Evolutionary conservation across 192 early-diverging fungal genomes (phyloP), one percentile per base, ranked within the genome.

Genomic region (Coemansia sp.): DNA sequence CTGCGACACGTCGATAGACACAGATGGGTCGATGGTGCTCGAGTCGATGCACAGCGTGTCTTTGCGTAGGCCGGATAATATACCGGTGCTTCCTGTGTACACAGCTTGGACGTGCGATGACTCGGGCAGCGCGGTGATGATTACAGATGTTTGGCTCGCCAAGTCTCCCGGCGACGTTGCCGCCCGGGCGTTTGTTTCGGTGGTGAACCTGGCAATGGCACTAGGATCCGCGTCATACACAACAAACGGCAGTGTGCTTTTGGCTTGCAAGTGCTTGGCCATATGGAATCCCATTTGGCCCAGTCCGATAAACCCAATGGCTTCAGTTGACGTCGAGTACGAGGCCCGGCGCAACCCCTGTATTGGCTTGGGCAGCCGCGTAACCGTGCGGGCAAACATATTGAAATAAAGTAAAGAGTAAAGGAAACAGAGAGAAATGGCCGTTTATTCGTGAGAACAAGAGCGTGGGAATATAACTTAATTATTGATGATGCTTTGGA

Each of bases 221-320:
- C 32, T 63, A 48, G 78, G 55, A 70, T 89, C 86, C 52, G 85
- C 70, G 62, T 98, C 96, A 74, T 87, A 86, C 9, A 97, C 78
- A 54, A 92, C 68, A 32, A 96, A 86, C 16, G 84, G 74, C 10
- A 66, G 52, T 18, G 73, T 62, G 26, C 81, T 75, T 64, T 89
- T 88, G 13, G 74, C 54, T 59, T 82, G 82, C 16, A 97, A 79
- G 74, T 98, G 95, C 56, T 75, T 82, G 60, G 96, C 94, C 96
- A 98, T 98, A 58, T 89, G 88, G 64, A 84, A 91, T 22, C 96
- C 93, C 90, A 93, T 92, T 71, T 91, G 89, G 9, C 96, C 96
- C 16, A 98, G 84, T 2, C 96, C 96, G 55, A 98, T 75, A 57
- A 81, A 81, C 7, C 78, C 78, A 32, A 80, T 68, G 13, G 65